Percentiles rank a stretch among this genome's conserved stretches.
phyloP scores from a whole-genome alignment of 208 protist genomes.

The Naegleria fowleri region DNA sequence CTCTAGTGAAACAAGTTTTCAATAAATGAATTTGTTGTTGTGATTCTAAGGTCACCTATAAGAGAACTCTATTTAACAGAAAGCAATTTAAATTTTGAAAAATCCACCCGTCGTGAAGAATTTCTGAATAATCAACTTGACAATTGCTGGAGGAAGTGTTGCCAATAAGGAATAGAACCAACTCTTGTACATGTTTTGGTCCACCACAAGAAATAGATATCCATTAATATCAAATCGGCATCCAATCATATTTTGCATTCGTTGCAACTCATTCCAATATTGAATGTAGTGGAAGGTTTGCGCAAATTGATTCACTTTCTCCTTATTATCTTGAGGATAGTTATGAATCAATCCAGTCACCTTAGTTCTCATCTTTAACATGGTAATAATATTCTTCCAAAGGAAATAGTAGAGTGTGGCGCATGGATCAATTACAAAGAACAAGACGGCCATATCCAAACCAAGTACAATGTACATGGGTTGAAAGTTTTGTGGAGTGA shows the following conservation, averaged over 20 bases:
- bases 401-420: not conserved
- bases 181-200: not conserved
- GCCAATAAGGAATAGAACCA: not conserved
- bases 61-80: too few relatives aligned
- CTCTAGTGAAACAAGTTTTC: too few relatives aligned
- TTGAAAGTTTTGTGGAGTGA: not conserved
- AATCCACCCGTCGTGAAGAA: not conserved
- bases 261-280: not conserved
- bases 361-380: not conserved
- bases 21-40: too few relatives aligned
- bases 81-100: not conserved
- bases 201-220: not conserved
- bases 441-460: not conserved
- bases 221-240: not conserved
- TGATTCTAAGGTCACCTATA: too few relatives aligned
- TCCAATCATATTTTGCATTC: not conserved
- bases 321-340: not conserved
- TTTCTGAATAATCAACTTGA: not conserved
- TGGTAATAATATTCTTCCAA: not conserved
- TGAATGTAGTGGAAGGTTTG: not conserved
- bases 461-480: not conserved
- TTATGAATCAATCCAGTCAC: not conserved
- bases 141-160: not conserved
- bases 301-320: not conserved
- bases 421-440: not conserved